A percentile compares a stretch with the other conserved stretches of the same genome.
These are phyloP conservation scores for Populus tomentosa DNA, from an alignment of 441 rosid species.

Conservation along the genomic window DNA sequence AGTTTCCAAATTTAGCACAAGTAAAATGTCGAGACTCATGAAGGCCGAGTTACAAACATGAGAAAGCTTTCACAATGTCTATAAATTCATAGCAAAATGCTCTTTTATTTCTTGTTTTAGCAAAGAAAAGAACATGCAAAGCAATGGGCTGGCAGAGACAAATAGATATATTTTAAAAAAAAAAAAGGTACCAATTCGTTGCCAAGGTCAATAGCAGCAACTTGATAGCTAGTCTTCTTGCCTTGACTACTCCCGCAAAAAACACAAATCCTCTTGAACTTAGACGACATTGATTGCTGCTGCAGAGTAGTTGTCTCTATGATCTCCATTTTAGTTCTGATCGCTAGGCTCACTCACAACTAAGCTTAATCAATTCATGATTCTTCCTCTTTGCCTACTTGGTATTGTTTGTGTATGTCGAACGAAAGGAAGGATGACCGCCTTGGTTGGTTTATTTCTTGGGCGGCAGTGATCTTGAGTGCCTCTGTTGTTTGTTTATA, in stretches of 20 bases:
- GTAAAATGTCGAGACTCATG: not conserved
- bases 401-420: no score
- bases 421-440: not conserved
- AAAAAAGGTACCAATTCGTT: conserved; percentile 64
- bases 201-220: conserved; percentile 95
- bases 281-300: conserved; percentile 31
- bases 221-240: conserved; percentile 89
- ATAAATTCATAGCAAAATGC: no score
- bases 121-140: not conserved
- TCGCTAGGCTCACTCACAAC: no score
- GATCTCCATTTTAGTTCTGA: conserved; percentile 38
- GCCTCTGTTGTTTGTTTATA: conserved; percentile 29
- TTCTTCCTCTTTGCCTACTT: no score
- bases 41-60: conserved; percentile 13
- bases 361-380: no score
- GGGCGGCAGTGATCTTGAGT: not conserved
- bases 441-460: not conserved
- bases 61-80: conserved; percentile 4
- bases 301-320: conserved; percentile 31
- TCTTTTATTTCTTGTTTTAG: not conserved
- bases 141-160: not conserved
- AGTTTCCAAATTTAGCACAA: conserved; percentile 4
- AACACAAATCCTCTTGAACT: conserved; percentile 86
- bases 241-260: conserved; percentile 98
- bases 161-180: not conserved